These are phyloP conservation scores for Linnemannia hyalina DNA, from an alignment of 192 early-diverging fungal species.

Conservation along the genomic window DNA sequence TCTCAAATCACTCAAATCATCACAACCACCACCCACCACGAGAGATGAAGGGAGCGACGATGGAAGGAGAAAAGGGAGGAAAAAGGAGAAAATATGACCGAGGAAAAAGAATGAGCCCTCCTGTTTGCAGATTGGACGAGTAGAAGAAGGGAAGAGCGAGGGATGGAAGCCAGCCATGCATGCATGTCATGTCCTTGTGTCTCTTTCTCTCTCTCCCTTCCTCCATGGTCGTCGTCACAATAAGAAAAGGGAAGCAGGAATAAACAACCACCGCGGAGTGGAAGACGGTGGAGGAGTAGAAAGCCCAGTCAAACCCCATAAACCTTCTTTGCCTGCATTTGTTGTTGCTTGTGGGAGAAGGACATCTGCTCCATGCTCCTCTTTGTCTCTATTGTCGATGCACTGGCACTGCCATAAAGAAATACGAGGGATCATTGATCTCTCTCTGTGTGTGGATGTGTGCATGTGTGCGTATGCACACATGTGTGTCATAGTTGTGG, in stretches of 20 bases:
- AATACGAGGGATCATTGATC: neutral
- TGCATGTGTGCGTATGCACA: neutral
- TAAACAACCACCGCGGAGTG: conserved; percentile 2
- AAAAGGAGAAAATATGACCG: conserved; percentile 10
- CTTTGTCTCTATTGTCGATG: neutral
- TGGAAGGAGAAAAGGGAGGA: neutral
- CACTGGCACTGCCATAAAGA: neutral
- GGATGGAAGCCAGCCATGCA: neutral
- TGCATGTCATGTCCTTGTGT: conserved; percentile 1
- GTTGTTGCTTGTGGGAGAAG: neutral
- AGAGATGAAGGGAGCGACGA: neutral
- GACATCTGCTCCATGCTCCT: neutral
- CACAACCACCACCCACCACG: neutral
- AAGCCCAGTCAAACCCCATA: neutral
- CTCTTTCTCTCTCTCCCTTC: neutral
- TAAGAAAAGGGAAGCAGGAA: conserved; percentile 2
- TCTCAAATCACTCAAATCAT: neutral
- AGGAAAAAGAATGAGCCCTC: conserved; percentile 10
- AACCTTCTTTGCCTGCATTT: neutral
- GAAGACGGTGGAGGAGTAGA: neutral
- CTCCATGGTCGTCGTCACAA: conserved; percentile 2
- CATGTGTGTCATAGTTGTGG: neutral
- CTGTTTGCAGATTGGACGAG: conserved; percentile 3
- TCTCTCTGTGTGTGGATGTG: neutral
- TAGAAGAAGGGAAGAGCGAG: neutral